Conservation (phyloP, 208 protist genomes). For the Acanthamoeba divionensis region DNA sequence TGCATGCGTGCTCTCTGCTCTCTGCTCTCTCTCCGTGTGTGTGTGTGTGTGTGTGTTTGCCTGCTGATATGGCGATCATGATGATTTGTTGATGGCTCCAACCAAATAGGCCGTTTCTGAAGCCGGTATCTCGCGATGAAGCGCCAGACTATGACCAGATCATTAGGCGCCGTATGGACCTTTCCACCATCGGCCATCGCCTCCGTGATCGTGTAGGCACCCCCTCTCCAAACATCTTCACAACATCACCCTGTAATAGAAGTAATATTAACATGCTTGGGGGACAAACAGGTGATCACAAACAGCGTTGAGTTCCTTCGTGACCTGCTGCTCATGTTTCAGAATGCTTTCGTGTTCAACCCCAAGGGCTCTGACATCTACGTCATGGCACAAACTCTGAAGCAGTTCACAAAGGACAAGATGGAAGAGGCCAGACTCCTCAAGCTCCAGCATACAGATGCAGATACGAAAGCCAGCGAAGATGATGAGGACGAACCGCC, state of each 20-base stretch:
- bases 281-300: background rate
- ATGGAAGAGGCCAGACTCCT: background rate
- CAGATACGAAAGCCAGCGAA: too few species aligned
- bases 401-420: conserved; percentile 3
- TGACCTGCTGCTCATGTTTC: conserved; percentile 38
- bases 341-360: conserved; percentile 49
- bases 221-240: background rate
- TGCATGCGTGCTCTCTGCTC: too few species aligned
- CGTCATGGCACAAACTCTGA: conserved; percentile 44
- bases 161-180: conserved; percentile 7
- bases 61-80: too few species aligned
- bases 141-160: background rate
- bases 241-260: too few species aligned
- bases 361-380: conserved; percentile 36
- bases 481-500: too few species aligned
- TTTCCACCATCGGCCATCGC: background rate
- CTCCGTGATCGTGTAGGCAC: background rate
- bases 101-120: background rate
- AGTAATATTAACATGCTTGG: background rate
- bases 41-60: too few species aligned
- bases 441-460: too few species aligned
- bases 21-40: too few species aligned
- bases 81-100: too few species aligned
- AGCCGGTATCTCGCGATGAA: background rate
- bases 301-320: conserved; percentile 1